Percentiles rank a stretch among this genome's conserved stretches.
These are phyloP conservation scores for Neotropicomus parvogracilis DNA, from an alignment of 1,284 basidiomycete genomes.

Conservation along the genomic window DNA sequence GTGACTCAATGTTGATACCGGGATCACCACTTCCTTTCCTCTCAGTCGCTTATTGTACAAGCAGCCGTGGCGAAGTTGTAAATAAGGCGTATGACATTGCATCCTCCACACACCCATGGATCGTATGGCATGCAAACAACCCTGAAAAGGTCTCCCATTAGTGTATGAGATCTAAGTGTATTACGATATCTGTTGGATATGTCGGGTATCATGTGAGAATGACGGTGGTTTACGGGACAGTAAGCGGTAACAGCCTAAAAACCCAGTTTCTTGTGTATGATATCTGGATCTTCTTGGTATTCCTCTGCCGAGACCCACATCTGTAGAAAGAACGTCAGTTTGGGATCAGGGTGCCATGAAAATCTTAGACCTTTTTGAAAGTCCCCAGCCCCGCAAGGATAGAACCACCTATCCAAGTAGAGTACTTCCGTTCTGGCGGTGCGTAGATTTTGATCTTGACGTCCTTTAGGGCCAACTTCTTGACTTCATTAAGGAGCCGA, in stretches of 20 bases:
- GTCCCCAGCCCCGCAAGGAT: constrained; percentile 94
- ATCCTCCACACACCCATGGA: constrained; percentile 38
- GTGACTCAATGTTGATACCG: constrained; percentile 7
- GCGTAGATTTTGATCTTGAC: constrained; percentile 99
- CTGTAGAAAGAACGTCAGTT: constrained; percentile 39
- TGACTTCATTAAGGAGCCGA: constrained; percentile 91
- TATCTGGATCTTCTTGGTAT: constrained; percentile 98
- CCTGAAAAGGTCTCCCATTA: constrained; percentile 36
- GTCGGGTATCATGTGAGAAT: constrained; percentile 31
- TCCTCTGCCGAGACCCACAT: constrained; percentile 99
- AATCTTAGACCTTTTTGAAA: constrained; percentile 85
- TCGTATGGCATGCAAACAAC: constrained; percentile 42
- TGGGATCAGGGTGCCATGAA: constrained; percentile 1
- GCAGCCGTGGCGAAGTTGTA: constrained; percentile 38
- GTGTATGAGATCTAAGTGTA: constrained; percentile 28
- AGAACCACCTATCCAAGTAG: constrained; percentile 98
- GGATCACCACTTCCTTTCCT: constrained; percentile 28
- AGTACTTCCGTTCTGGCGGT: constrained; percentile 99
- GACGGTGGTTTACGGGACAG: constrained; percentile 8
- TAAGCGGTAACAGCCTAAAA: constrained; percentile 44
- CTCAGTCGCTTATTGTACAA: constrained; percentile 39
- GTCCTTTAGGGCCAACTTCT: constrained; percentile 94
- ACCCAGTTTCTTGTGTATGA: constrained; percentile 90
- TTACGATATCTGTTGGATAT: constrained; percentile 32
- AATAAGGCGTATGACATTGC: constrained; percentile 40